phyloP scores from a whole-genome alignment of 129 eudicot species.

The Solidago caesia region DNA sequence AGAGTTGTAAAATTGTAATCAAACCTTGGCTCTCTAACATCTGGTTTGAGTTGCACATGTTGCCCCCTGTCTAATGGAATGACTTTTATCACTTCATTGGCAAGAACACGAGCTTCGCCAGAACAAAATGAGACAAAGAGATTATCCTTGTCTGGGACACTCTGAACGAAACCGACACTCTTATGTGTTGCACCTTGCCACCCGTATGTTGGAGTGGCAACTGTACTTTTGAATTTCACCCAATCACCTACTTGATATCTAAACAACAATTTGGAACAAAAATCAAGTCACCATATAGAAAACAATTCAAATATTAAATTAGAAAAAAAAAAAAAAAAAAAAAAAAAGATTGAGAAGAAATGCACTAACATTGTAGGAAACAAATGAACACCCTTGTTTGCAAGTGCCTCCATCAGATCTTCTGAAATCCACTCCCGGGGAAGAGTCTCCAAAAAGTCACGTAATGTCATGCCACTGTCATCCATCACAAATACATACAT shows the following conservation, averaged over 20 bases:
- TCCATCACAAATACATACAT: constrained; percentile 25
- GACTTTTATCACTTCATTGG: constrained; percentile 85
- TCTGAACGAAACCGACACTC: constrained; percentile 93
- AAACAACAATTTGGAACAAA: constrained; percentile 18
- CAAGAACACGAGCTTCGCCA: constrained; percentile 80
- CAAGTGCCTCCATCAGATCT: constrained; percentile 87
- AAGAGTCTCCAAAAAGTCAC: constrained; percentile 94
- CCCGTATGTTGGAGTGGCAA: constrained; percentile 71
- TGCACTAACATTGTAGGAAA: constrained; percentile 82
- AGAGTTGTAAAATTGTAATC: constrained; percentile 22
- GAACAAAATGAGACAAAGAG: constrained; percentile 81
- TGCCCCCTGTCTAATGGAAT: constrained; percentile 94
- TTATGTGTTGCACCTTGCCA: constrained; percentile 93
- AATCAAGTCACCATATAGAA: constrained; percentile 1
- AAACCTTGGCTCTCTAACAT: constrained; percentile 87
- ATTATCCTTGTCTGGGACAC: constrained; percentile 71
- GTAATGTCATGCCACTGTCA: constrained; percentile 86
- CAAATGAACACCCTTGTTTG: constrained; percentile 72
- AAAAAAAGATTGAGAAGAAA: not conserved
- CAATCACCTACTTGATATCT: constrained; percentile 96
- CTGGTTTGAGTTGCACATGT: constrained; percentile 78
- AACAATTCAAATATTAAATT: not conserved
- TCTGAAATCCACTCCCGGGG: constrained; percentile 99
- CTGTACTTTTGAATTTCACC: constrained; percentile 85
- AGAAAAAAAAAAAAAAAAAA: too few relatives aligned